Base-by-base conservation (phyloP, 768 basidiomycete species). In the Lentinula boryana region DNA sequence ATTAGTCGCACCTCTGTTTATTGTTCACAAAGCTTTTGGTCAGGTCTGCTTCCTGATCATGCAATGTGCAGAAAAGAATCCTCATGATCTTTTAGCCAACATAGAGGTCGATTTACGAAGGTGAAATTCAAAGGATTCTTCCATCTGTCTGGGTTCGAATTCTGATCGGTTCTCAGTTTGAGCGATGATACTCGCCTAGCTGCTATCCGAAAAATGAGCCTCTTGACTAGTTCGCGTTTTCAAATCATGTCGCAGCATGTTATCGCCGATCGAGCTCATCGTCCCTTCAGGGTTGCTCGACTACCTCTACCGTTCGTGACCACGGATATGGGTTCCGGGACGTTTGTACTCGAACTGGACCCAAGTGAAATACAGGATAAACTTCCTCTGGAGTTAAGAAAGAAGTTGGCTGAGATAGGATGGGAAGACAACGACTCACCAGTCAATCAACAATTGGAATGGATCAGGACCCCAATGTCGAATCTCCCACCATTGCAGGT, bases 211-310 rank as follows among this genome's bases (percentile, higher is more conserved):
- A 82, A 83, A 61, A 71, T 91, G 21, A 76, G 79, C 36, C 76
- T 78, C 10, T 72, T 91, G 9, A 75, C 82, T 51, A 84, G 84
- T 58, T 86, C 87, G 84, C 80, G 89, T 23, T 88, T 84, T 65
- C 88, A 91, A 68, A 76, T 91, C 36, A 70, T 84, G 54, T 80
- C 84, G 3, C 87, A 88, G 66, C 79, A 78, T 41, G 79, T 84
- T 48, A 71, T 90, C 23, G 69, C 77, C 3, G 88, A 91, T 68
- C 80, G 84, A 44, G 72, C 73, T 0, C 84, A 84, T 64, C 81
- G 88, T 23, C 85, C 88, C 0, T 91, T 93, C 74, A 88, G 84
- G 65, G 69, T 85, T 16, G 80, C 85, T n/a, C 79, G 87, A n/a
- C 81, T 78, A 8, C 86, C 86, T 1, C 77, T 91, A n/a, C 75